Evolutionary conservation across 805 yeast species (phyloP), one percentile per base, ranked within the genome.

Genomic region (Tetrapisispora namnaoensis): DNA sequence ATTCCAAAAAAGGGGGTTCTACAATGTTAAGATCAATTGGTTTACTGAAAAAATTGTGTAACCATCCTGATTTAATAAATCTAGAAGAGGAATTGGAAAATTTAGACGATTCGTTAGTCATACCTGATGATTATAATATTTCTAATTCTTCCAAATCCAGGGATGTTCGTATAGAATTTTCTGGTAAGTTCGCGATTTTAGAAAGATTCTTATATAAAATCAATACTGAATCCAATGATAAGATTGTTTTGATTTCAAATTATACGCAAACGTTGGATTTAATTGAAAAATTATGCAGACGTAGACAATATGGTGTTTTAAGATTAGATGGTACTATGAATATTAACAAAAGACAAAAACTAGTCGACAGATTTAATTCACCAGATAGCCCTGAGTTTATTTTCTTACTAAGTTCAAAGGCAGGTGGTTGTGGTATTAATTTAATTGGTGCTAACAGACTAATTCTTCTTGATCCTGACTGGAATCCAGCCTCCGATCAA

Each of bases 401-500:
- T 2, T 93, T 93, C 58, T 71, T 93, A 51, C 71, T 93, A 46
- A 86, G 96, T 62, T 86, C 96, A 8, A 93, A 93, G 66, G 99
- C 99, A 1, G 99, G 99, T 58, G 99, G 99, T 1, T 93, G 99
- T 72, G 99, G 99, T 68, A 87, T 93, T 59, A 93, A 93, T 64
- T 75, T 93, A 58, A 91, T 93, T 59, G 99, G 99, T 13, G 99
- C 98, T 2, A 93, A 93, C 56, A 75, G 99, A 53, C 71, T 93
- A 53, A 79, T 93, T 20, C 70, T 93, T 44, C 73, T 93, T 61
- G 99, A 93, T 63, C 85, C 85, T 0, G 99, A 93, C 64, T 93
- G 99, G 99, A 91, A 91, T 60, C 99, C 99, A 0, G 98, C 99
- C 0, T 83, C 96, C 1, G 99, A 91, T 62, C 98, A 93, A 64